Base-by-base conservation (phyloP, 352 stramenopile species). In the Pilasporangium apinafurcum region DNA sequence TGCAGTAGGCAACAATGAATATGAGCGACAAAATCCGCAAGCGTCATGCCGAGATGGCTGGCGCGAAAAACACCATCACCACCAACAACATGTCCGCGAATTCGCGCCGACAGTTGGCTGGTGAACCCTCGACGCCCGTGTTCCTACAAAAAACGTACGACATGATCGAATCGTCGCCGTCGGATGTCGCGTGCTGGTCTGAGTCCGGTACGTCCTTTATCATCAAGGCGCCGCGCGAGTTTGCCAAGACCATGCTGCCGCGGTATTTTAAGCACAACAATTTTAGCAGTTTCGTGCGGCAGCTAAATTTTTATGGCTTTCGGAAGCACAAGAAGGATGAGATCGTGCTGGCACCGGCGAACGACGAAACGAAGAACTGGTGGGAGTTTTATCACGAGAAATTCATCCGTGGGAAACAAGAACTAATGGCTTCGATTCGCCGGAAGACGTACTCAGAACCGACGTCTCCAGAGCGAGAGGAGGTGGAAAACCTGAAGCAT, bases 181-280 rank as follows among this genome's bases (percentile, higher is more conserved):
- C 56, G 6, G 38, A 65, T 18, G 69, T 96, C 20, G 86, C 86
- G 22, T 75, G 63, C 41, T 97, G 88, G 88, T 74, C 69, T 34
- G 70, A 88, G 25, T 64, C 55, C 35, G 88, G 87, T 8, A 60
- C 76, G 18, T 95, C 83, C 48, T 95, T 97, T 48, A 81, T 97
- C 29, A 92, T 96, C 59, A 96, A 96, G 64, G 66, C 91, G 44
- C 85, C 87, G 44, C 83, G 90, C 40, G 84, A 95, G 66, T 96
- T 97, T 63, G 85, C 88, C 9, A 86, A 86, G 53, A 76, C 74
- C 26, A 92, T 96, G 56, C 79, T 97, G 12, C 88, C 88, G 14
- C 72, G 78, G 48, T 97, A 96, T 69, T 97, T 97, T 54, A 97
- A 96, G 73, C 88, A 97, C 83, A 95, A 92, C 61, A 97, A 97